Evolutionary conservation across 2,329 filamentous ascomycete genomes (phyloP).

Genomic region (Colletotrichum plurivorum): DNA sequence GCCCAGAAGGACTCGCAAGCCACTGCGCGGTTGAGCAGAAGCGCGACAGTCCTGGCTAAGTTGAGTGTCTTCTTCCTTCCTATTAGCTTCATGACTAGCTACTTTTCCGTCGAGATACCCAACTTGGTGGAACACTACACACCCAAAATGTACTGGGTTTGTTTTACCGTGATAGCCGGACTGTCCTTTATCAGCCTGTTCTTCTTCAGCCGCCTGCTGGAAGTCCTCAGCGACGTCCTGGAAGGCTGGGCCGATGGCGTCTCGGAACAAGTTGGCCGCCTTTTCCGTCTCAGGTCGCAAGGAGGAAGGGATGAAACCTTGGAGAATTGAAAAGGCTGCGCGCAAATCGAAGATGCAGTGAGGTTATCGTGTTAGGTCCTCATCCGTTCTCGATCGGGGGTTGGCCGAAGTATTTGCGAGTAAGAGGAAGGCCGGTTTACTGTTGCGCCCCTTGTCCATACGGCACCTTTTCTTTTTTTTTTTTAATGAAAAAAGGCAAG

Average conservation of each 20-base stretch:
- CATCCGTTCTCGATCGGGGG: too few relatives aligned
- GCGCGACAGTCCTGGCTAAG: conserved; percentile 81
- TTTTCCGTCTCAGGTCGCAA: not conserved
- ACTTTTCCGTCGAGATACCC: conserved; percentile 78
- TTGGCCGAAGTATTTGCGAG: too few relatives aligned
- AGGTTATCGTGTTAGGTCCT: too few relatives aligned
- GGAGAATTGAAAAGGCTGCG: not conserved
- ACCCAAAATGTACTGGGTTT: conserved; percentile 75
- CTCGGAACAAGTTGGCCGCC: not conserved
- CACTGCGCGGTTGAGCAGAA: conserved; percentile 79
- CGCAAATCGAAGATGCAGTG: too few relatives aligned
- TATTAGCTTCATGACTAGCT: conserved; percentile 80
- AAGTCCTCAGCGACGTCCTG: conserved; percentile 60
- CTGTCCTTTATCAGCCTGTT: conserved; percentile 72
- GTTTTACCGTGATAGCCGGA: conserved; percentile 74
- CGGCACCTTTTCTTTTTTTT: too few relatives aligned
- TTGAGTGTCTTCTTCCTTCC: conserved; percentile 83
- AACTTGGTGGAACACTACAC: conserved; percentile 71
- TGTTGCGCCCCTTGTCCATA: too few relatives aligned
- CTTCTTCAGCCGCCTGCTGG: conserved; percentile 63
- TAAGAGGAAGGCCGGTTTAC: too few relatives aligned
- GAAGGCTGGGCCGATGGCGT: conserved; percentile 51
- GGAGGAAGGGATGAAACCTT: conserved; percentile 23
- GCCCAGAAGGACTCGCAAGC: conserved; percentile 81
- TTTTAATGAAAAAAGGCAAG: too few relatives aligned